Evolutionary conservation across 768 basidiomycete species (phyloP).

Genomic region (Fibroporia radiculosa): DNA sequence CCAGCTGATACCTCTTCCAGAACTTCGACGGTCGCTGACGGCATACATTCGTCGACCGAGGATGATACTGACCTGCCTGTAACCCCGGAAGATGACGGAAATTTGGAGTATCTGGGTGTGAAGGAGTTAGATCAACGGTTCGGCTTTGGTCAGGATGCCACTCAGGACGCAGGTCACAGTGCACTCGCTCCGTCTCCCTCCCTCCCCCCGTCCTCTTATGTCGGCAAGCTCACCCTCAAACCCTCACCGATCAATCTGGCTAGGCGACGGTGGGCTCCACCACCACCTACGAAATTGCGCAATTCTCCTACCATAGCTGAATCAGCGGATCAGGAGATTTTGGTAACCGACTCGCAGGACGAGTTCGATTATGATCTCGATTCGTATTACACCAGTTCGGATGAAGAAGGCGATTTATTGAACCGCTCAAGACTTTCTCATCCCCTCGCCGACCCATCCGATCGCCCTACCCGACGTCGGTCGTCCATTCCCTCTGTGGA

Average conservation of each 20-base stretch:
- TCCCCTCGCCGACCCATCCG: too few relatives aligned
- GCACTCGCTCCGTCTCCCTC: slow-evolving; percentile 2
- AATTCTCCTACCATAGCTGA: neutral
- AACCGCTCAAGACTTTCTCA: too few relatives aligned
- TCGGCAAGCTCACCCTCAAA: slow-evolving; percentile 13
- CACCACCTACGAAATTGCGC: slow-evolving; percentile 4
- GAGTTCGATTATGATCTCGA: too few relatives aligned
- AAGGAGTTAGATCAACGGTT: too few relatives aligned
- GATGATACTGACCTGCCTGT: slow-evolving; percentile 17
- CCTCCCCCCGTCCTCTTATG: neutral
- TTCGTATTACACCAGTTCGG: too few relatives aligned
- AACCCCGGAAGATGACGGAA: slow-evolving; percentile 14
- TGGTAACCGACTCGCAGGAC: too few relatives aligned
- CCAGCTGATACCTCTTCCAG: neutral
- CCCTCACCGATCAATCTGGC: slow-evolving; percentile 23
- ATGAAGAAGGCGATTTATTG: too few relatives aligned
- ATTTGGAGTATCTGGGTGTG: slow-evolving; percentile 3
- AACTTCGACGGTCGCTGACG: neutral
- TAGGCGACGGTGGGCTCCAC: slow-evolving; percentile 19
- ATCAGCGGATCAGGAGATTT: too few relatives aligned
- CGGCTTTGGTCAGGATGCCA: too few relatives aligned
- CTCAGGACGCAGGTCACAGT: slow-evolving; percentile 5
- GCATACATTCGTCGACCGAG: slow-evolving; percentile 9
- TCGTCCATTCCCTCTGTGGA: neutral
- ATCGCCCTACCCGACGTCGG: too few relatives aligned